These are phyloP conservation scores for Hibiscus syriacus DNA, from an alignment of 345 rosid species.

Conservation along the genomic window DNA sequence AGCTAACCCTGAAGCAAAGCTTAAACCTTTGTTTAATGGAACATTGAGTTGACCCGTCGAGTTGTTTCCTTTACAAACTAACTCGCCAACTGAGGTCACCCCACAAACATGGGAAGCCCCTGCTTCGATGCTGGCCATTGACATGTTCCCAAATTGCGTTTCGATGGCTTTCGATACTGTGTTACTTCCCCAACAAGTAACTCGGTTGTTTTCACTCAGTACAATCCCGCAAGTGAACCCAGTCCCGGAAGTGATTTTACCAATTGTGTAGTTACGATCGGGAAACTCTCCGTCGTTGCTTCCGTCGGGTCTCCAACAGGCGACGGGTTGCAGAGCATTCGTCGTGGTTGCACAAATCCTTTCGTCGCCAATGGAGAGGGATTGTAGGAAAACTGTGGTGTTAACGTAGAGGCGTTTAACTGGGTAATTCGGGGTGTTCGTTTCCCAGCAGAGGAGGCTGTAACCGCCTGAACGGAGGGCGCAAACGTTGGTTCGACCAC, in stretches of 20 bases:
- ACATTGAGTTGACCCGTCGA: slow-evolving; percentile 45
- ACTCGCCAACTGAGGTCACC: slow-evolving; percentile 36
- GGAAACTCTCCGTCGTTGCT: neutral
- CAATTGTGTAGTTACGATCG: slow-evolving; percentile 9
- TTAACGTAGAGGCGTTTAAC: slow-evolving; percentile 39
- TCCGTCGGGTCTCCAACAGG: slow-evolving; percentile 38
- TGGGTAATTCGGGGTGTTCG: neutral
- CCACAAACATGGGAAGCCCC: slow-evolving; percentile 84
- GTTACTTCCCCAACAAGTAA: slow-evolving; percentile 46
- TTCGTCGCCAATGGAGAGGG: slow-evolving; percentile 41
- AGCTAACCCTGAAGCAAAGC: slow-evolving; percentile 39
- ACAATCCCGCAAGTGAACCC: slow-evolving; percentile 53
- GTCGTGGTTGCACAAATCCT: slow-evolving; percentile 41
- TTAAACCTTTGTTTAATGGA: slow-evolving; percentile 28
- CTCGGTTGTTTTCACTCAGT: slow-evolving; percentile 7
- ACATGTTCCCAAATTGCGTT: slow-evolving; percentile 27
- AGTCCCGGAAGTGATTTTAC: slow-evolving; percentile 42
- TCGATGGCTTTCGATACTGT: slow-evolving; percentile 18
- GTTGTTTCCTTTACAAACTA: slow-evolving; percentile 56
- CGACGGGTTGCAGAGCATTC: slow-evolving; percentile 14
- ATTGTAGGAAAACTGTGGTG: slow-evolving; percentile 20
- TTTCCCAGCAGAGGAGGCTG: slow-evolving; percentile 49
- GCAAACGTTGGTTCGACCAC: slow-evolving; percentile 39
- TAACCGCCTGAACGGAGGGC: slow-evolving; percentile 46
- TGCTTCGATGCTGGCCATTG: slow-evolving; percentile 45